These are phyloP conservation scores for Fremontodendron californicum DNA, from an alignment of 345 rosid species.

Conservation along the genomic window DNA sequence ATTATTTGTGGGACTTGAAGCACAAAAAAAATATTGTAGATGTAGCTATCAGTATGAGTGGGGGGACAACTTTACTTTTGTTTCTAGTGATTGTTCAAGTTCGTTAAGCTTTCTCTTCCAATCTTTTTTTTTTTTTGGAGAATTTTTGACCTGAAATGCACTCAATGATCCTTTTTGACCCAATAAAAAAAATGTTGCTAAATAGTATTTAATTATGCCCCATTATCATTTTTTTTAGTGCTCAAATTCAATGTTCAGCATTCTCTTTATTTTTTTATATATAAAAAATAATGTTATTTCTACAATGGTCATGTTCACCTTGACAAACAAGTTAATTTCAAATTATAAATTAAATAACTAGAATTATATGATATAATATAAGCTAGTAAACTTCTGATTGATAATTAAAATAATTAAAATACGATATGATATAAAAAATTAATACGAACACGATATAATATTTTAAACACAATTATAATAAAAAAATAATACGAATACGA, in stretches of 20 bases:
- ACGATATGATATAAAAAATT: too few species aligned
- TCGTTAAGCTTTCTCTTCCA: constrained; percentile 5
- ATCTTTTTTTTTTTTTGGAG: background rate
- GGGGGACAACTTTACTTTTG: constrained; percentile 17
- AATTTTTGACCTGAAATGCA: background rate
- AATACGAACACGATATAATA: too few species aligned
- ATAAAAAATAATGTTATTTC: background rate
- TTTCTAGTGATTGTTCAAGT: constrained; percentile 15
- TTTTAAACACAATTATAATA: too few species aligned
- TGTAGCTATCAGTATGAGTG: too few species aligned
- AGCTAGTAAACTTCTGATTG: too few species aligned
- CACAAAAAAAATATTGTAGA: too few species aligned
- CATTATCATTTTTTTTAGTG: background rate
- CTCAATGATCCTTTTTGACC: constrained; percentile 15
- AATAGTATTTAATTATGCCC: background rate
- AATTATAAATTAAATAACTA: too few species aligned
- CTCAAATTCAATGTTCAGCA: constrained; percentile 8
- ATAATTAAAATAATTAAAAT: too few species aligned
- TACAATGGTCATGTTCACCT: background rate
- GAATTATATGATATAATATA: background rate
- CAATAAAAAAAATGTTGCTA: background rate
- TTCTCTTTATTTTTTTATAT: background rate
- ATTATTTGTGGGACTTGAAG: constrained; percentile 28
- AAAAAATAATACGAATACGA: too few species aligned
- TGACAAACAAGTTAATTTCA: background rate